Percentiles rank a stretch among this genome's conserved stretches.
Conservation (phyloP, 176 grass and related monocot genomes). For the Carex scoparia region DNA sequence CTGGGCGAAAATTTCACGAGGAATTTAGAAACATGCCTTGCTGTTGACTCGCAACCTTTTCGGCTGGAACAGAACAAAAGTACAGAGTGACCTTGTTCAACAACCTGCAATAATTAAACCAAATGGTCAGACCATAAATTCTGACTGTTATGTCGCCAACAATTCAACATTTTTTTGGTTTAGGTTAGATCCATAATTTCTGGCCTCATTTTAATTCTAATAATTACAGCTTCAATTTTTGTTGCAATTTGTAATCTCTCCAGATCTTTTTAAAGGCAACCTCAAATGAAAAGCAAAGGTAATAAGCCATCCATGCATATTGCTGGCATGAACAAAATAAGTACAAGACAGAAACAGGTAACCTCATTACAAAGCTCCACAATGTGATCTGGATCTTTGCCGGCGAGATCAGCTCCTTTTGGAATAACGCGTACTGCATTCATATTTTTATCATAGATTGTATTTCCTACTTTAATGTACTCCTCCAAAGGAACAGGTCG, state of each 20-base stretch:
- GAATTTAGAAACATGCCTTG: slow-evolving; percentile 81
- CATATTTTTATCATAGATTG: slow-evolving; percentile 94
- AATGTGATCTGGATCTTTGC: slow-evolving; percentile 97
- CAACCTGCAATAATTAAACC: slow-evolving; percentile 45
- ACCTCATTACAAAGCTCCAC: slow-evolving; percentile 92
- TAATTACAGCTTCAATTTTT: slow-evolving; percentile 5
- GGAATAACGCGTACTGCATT: slow-evolving; percentile 59
- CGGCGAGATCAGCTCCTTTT: slow-evolving; percentile 65
- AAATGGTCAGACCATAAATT: neutral
- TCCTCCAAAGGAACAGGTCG: slow-evolving; percentile 91
- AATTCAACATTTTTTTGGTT: slow-evolving; percentile 4
- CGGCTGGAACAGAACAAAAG: slow-evolving; percentile 96
- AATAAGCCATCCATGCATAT: slow-evolving; percentile 1
- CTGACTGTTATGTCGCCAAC: neutral
- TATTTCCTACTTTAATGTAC: slow-evolving; percentile 89
- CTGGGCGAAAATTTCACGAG: slow-evolving; percentile 45
- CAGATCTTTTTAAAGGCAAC: neutral
- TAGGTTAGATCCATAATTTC: neutral
- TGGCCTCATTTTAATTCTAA: neutral
- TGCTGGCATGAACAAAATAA: neutral
- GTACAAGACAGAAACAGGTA: neutral
- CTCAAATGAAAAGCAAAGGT: neutral
- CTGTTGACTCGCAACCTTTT: slow-evolving; percentile 96
- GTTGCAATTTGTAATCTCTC: neutral
- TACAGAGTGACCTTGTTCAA: slow-evolving; percentile 91